Base-by-base conservation (phyloP, 441 rosid species). In the Brassica hybrid region DNA sequence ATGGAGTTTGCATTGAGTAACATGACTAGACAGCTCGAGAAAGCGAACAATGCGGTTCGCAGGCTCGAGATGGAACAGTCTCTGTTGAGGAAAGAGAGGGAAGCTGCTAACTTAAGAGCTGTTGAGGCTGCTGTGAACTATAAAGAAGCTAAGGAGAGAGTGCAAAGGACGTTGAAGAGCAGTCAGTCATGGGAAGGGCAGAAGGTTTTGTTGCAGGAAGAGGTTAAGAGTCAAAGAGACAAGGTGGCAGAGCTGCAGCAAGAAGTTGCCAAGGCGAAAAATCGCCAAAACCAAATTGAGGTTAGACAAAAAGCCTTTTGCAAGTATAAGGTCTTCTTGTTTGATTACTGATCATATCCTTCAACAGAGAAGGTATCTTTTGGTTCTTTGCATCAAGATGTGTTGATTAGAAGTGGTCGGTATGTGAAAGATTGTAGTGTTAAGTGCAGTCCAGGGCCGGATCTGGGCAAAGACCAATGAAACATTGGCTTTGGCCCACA, bases 51-150 rank as follows among this genome's bases (percentile, higher is more conserved):
- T 74, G 80, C 91, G 38, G 92, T 89, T 58, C 85, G 85, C 63
- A 89, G 91, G 86, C 95, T 91, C n/a, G 98, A 96, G 85, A 78
- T 84, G 67, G 97, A 96, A 85, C 91, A 89, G 76, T 76, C 91
- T 69, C 81, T 81, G 58, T 73, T 96, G 60, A 86, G 86, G 80
- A 88, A 80, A 76, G 97, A 90, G 81, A 96, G 89, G 90, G 94
- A 88, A 73, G 88, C 83, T 67, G 95, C 97, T 65, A 89, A 84
- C 69, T 72, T 86, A 73, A 87, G 84, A 69, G 99, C 97, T 62
- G 79, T 60, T 0, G 93, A 92, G 79, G 85, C 97, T 16, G 96
- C 95, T 58, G 89, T 86, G 59, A 93, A 88, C 82, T 91, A 88
- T 75, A 86, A 77, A 75, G 92, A 93, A 75, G 97, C 85, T 43